Evolutionary conservation across 1,139 yeast genomes (phyloP), one percentile per base, ranked within the genome.

Genomic region (Geotrichum europaeum): DNA sequence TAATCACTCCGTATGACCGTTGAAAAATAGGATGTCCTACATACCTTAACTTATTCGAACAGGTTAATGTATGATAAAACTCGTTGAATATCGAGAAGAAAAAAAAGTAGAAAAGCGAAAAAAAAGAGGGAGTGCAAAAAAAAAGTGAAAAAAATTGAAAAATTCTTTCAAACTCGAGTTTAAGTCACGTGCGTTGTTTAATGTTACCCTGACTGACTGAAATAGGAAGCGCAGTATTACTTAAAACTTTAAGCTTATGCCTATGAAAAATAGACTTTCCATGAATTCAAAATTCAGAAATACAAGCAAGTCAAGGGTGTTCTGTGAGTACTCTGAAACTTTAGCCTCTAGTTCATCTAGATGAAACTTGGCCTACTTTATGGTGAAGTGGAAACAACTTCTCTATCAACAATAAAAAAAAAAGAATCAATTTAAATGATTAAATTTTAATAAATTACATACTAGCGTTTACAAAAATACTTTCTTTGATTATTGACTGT

Each of bases 31-130:
- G 32, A 28, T 28, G 2, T 28, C 45, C n/a, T 40, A 53, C 57
- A 34, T 54, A 54, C 57, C 57, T 54, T 45, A 47, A 20, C 47
- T 45, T 54, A 54, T 54, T 54, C 57, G 34, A 54, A 54, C 57
- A 47, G 57, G 57, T 54, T 47, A 30, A 28, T 24, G 20, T 40
- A 40, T 13, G 22, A 40, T 25, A 40, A 47, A 54, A 34, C 51
- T 45, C 49, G 57, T 45, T 54, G 57, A 30, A 54, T 45, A 54
- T 28, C 51, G 28, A 28, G 28, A 54, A 20, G 24, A 28, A 18
- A 51, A 43, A 53, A 13, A n/a, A 50, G 15, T 7, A 51, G 22
- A n/a, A 25, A n/a, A 20, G 24, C 9, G 24, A 28, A 54, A 47
- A 30, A 25, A 47, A 30, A 47, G 45, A 47, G 45, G 28, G 45